Evolutionary conservation across 805 yeast species (phyloP), one percentile per base, ranked within the genome.

Genomic region (Metschnikowia lunata): DNA sequence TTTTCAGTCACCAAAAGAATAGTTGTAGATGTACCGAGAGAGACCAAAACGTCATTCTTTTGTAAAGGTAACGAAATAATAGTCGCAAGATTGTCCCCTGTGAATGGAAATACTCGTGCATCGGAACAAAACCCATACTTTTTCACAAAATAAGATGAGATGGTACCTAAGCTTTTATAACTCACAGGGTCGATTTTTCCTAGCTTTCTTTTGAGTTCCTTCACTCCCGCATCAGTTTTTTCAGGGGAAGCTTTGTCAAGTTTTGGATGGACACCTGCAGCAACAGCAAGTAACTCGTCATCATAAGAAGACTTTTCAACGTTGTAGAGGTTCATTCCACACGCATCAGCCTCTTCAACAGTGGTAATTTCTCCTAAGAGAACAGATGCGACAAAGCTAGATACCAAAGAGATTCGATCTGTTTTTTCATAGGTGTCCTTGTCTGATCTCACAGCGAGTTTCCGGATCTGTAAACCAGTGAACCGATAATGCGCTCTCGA

Each of bases 1-100:
- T 79, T 75, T 47, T 87, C 83, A 6, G 97, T 89, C 34, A 89
- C 82, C 38, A 89, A 66, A 30, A 90, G 71, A 3, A 88, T 87
- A 0, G 97, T 89, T 2, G 97, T 89, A n/a, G 93, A 83, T 0
- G 97, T 89, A 0, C 97, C 97, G 61, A 90, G 70, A 2, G 95
- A 85, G 2, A 90, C 74, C 51, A 90, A 71, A 15, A 85, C 77
- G 61, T 89, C 97, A 59, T 85, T 83, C 26, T 83, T 79, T 30
- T 75, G 69, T 50, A 89, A 71, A 1, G 96, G 96, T 30, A 90
- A 67, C 0, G 96, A 81, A 52, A 90, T 74, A 38, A 89, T 83
- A 0, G 97, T 89, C 3, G 96, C 96, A 43, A 89, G 72, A 58
- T 89, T 89, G 61, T 89, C 97, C 26, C 97, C 97, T 0, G 97